Conservation (phyloP, 108 stramenopile species). For the Skeletonema costatum region DNA sequence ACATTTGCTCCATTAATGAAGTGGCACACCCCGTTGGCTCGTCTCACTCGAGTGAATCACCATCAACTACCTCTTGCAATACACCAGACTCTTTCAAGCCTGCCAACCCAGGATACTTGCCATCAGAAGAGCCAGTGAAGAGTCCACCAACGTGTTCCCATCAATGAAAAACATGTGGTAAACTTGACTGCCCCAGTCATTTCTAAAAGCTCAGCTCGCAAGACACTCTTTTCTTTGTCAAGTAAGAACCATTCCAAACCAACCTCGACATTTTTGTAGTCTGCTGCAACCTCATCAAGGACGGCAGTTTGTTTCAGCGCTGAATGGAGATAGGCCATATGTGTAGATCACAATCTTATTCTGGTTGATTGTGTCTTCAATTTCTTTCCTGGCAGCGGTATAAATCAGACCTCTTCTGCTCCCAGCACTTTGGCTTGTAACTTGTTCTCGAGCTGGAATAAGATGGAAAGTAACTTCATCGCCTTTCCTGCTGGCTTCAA, state of each 20-base stretch:
- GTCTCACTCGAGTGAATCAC: neutral
- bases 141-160: conserved; percentile 51
- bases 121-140: conserved; percentile 35
- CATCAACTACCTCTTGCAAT: conserved; percentile 6
- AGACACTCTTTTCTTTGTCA: conserved; percentile 39
- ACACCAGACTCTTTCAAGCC: conserved; percentile 35
- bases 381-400: conserved; percentile 42
- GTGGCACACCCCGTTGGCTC: neutral
- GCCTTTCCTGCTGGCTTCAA: conserved; percentile 38
- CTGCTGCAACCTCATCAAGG: conserved; percentile 52
- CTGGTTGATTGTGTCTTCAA: conserved; percentile 37
- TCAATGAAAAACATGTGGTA: conserved; percentile 71
- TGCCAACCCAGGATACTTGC: conserved; percentile 37
- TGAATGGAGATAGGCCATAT: conserved; percentile 74
- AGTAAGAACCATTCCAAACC: conserved; percentile 78
- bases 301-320: conserved; percentile 53
- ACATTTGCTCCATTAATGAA: neutral
- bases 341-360: conserved; percentile 67
- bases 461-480: conserved; percentile 21
- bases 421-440: conserved; percentile 34
- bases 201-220: conserved; percentile 59
- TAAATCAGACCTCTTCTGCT: conserved; percentile 41
- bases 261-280: conserved; percentile 56
- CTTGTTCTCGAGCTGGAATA: conserved; percentile 40
- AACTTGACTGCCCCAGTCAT: conserved; percentile 79